Percentiles rank a stretch among this genome's conserved stretches.
These are phyloP conservation scores for Neoarthrinium moseri DNA, from an alignment of 2,329 filamentous ascomycete species.

Conservation along the genomic window DNA sequence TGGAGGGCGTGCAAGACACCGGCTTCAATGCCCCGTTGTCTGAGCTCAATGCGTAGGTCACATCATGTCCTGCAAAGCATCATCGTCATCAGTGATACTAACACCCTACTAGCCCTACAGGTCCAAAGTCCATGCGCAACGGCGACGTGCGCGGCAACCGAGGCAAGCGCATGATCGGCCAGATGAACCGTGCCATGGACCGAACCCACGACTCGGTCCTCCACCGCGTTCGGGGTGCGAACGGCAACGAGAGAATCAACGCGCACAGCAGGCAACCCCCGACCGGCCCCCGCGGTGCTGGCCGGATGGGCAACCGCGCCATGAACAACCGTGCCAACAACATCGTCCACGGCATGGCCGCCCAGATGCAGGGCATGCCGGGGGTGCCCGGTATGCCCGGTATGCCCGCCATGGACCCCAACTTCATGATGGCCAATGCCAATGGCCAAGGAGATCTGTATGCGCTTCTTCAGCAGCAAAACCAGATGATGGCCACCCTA, in stretches of 20 bases:
- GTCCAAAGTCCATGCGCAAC: constrained; percentile 88
- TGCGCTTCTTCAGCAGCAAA: constrained; percentile 81
- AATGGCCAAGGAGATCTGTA: constrained; percentile 73
- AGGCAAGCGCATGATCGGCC: constrained; percentile 81
- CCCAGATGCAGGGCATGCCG: constrained; percentile 39
- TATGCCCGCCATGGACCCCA: constrained; percentile 42
- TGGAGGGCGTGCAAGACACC: constrained; percentile 69
- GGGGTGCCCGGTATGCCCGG: constrained; percentile 35
- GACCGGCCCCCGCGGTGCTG: constrained; percentile 65
- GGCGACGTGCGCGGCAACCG: constrained; percentile 51
- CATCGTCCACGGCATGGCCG: constrained; percentile 45
- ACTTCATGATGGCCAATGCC: constrained; percentile 52
- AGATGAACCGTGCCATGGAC: constrained; percentile 81
- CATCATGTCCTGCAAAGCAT: constrained; percentile 9
- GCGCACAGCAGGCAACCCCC: constrained; percentile 70
- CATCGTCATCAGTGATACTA: constrained; percentile 32
- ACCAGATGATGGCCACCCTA: constrained; percentile 79
- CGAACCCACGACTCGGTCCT: constrained; percentile 72
- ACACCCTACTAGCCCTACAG: constrained; percentile 71
- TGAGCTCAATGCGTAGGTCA: constrained; percentile 59
- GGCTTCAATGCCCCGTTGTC: constrained; percentile 45
- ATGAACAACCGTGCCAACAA: constrained; percentile 50
- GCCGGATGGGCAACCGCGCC: constrained; percentile 37
- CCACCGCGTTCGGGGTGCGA: constrained; percentile 73
- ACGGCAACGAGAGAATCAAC: constrained; percentile 77